Evolutionary conservation across 2,329 filamentous ascomycete species (phyloP), one percentile per base, ranked within the genome.

Genomic region (Pseudomassariella vexata): DNA sequence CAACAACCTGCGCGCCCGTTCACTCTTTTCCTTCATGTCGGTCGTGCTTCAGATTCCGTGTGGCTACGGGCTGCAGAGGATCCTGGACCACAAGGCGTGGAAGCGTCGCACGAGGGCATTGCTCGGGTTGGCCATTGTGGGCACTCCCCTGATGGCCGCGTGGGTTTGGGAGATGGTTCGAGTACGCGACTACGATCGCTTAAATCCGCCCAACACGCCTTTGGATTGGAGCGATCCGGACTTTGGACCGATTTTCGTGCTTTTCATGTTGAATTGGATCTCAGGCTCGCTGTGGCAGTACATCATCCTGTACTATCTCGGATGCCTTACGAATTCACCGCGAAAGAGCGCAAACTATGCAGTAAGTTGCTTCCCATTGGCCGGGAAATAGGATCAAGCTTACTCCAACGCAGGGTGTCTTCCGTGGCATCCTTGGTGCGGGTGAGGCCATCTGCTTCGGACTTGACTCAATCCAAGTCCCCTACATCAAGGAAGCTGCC

Each of bases 91-190:
- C 18, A 30, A 30, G 8, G 7, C 7, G 7, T 36, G 34, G 34
- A 23, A 24, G 1, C 26, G 34, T 14, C 20, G 28, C 12, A 46
- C 35, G 21, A 39, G 43, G 21, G 47, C 38, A 3, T 25, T 48
- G 3, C 25, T 47, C 8, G 48, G 48, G 11, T 32, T 51, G 5
- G 41, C 40, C 2, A 37, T 36, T 10, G 46, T 53, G 7, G 44
- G 41, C 3, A 24, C 48, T 3, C 49, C 49, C 2, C 35, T 54
- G 2, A 30, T 46, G 6, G 49, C 37, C 10, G 44, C 46, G 5
- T 52, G 50, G 50, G 43, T 52, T n/a, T 52, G 49, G 42, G 48
- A 53, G 27, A 47, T 53, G 43, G 45, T 35, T n/a, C 34, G 34
- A 4, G 28, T 32, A 17, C 28, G 34, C 14, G 38, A 42, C 18